A percentile compares a stretch with the other conserved stretches of the same genome.
Conservation (phyloP, 176 grass and related monocot genomes). For the Ampelocalamus luodianensis region DNA sequence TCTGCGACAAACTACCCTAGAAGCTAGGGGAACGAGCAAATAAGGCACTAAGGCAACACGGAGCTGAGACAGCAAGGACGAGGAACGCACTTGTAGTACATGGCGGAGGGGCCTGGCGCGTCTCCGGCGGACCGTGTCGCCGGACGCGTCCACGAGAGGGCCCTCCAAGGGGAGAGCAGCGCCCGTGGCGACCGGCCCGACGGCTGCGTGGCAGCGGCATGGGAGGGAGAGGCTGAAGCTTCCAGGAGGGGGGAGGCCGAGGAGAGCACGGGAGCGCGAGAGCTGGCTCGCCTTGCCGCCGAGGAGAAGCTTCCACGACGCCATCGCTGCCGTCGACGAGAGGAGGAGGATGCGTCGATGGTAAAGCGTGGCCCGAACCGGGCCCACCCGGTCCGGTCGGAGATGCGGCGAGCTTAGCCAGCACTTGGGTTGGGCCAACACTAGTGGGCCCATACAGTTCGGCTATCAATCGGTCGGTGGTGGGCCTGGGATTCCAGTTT, state of each 20-base stretch:
- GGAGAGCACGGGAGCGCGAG: neutral
- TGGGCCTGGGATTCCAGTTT: no score
- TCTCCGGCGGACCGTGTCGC: conserved; percentile 39
- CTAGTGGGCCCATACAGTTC: no score
- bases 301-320: conserved; percentile 17
- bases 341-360: no score
- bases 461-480: no score
- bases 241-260: conserved; percentile 29
- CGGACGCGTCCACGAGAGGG: conserved; percentile 54
- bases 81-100: conserved; percentile 56
- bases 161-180: conserved; percentile 28
- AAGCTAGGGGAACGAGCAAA: neutral
- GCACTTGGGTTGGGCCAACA: no score
- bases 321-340: conserved; percentile 10
- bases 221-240: conserved; percentile 27
- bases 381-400: no score
- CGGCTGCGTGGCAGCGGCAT: neutral
- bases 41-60: neutral
- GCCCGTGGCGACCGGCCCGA: conserved; percentile 5
- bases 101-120: conserved; percentile 35
- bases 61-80: neutral
- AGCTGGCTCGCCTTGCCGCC: conserved; percentile 4
- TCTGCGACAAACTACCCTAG: neutral
- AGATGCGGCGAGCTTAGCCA: no score
- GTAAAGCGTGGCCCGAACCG: no score